Evolutionary conservation across 805 yeast genomes (phyloP).

Genomic region (Hyphopichia homilentoma): DNA sequence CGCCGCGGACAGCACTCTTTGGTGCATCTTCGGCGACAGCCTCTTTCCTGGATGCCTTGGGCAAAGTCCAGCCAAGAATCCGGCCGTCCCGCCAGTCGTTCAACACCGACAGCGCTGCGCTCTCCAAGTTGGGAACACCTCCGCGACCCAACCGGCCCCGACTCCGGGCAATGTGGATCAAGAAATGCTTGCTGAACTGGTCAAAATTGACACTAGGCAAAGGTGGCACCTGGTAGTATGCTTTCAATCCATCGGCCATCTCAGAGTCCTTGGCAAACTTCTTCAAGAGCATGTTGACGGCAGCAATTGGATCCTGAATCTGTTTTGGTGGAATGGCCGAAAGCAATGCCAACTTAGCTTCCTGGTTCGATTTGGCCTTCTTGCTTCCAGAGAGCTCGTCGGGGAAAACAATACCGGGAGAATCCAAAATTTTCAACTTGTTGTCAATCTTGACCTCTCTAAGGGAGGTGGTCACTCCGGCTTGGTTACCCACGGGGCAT

Average conservation of each 20-base stretch:
- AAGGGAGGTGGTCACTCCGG: conserved; percentile 91
- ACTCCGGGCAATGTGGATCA: conserved; percentile 89
- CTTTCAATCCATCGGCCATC: conserved; percentile 73
- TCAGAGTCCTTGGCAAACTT: conserved; percentile 69
- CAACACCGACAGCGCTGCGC: conserved; percentile 79
- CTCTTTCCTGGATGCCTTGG: conserved; percentile 46
- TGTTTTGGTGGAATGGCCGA: conserved; percentile 88
- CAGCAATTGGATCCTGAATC: conserved; percentile 79
- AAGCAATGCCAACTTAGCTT: conserved; percentile 83
- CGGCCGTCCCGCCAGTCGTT: conserved; percentile 98
- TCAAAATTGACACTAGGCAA: conserved; percentile 68
- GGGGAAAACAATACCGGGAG: conserved; percentile 98
- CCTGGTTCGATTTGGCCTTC: conserved; percentile 58
- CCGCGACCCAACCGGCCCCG: conserved; percentile 91
- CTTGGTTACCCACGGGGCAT: conserved; percentile 96
- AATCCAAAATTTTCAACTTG: conserved; percentile 83
- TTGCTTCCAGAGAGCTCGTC: conserved; percentile 40
- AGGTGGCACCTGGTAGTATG: conserved; percentile 76
- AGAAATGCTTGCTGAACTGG: conserved; percentile 77
- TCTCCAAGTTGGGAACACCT: conserved; percentile 84
- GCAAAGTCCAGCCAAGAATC: conserved; percentile 85
- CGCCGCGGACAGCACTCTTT: conserved; percentile 38
- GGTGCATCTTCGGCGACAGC: conserved; percentile 26
- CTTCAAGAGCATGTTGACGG: conserved; percentile 72
- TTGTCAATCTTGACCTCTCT: conserved; percentile 91